Base-by-base conservation (phyloP, 805 yeast genomes). In the Metschnikowia cubensis region DNA sequence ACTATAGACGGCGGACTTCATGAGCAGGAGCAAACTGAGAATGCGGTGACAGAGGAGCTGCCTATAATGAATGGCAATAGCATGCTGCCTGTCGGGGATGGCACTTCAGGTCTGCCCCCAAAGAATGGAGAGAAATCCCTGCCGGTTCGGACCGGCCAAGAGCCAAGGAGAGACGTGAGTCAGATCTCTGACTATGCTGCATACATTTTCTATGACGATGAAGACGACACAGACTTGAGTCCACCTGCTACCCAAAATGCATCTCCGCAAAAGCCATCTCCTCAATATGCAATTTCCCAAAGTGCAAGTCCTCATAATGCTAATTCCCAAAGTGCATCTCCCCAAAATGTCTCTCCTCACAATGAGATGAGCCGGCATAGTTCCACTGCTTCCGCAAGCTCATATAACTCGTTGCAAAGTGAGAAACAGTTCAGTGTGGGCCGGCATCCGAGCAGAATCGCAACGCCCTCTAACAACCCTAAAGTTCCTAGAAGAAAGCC, bases 341-440 rank as follows among this genome's bases (percentile, higher is more conserved):
- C 8, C 3, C 22, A 18, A 6, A 20, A 38, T 21, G 29, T 25
- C 11, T 25, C 29, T 25, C 29, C 29, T 25, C 29, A 25, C 10
- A 25, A 25, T 25, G 45, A 42, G 7, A 15, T 32, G n/a, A 42
- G 37, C 29, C 29, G 45, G 18, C 37, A 18, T 4, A 33, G n/a
- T 31, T 42, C 45, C 13, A n/a, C 37, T 20, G 36, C 60, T 1
- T 31, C 50, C 3, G 58, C 59, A 5, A 55, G 60, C 32, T 69
- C 73, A 1, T 61, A 52, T 51, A 61, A 62, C 49, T 68, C 73
- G 8, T 62, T 69, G 48, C 67, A 65, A 45, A 66, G 71, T 46
- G 70, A 64, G 31, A 51, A 51, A 33, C 48, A 57, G 35, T 55
- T 57, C 41, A 45, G 37, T n/a, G 60, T 57, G n/a, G 53, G 56